phyloP scores from a whole-genome alignment of 495 filamentous ascomycete species.

The Aspergillus baeticus region DNA sequence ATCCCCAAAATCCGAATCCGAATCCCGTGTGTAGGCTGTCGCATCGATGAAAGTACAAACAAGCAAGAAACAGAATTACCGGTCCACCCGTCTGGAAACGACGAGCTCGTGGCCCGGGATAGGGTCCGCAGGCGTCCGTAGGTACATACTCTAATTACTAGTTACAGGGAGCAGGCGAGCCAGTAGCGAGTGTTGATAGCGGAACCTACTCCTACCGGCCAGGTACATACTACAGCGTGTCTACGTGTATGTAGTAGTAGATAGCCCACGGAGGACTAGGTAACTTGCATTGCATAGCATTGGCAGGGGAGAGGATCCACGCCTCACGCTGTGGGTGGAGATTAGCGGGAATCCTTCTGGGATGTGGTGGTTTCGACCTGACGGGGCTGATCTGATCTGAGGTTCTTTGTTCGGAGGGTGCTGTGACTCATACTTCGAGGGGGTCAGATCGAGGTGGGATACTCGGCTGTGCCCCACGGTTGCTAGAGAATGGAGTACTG shows the following conservation, averaged over 20 bases:
- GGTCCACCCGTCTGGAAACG: too few relatives aligned
- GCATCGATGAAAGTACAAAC: too few relatives aligned
- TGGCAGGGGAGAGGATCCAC: conserved; percentile 14
- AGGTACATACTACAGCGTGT: neutral
- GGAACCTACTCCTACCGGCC: neutral
- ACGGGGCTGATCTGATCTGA: neutral
- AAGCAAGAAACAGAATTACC: too few relatives aligned
- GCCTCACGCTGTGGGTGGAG: conserved; percentile 6
- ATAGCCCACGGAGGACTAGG: too few relatives aligned
- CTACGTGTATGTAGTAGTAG: too few relatives aligned
- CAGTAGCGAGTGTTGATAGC: too few relatives aligned
- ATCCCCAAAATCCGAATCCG: too few relatives aligned
- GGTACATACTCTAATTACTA: too few relatives aligned
- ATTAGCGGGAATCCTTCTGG: conserved; percentile 2
- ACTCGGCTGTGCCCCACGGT: conserved; percentile 2
- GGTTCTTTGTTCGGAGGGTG: neutral
- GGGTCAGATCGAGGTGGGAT: conserved; percentile 1
- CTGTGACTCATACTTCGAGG: conserved; percentile 11
- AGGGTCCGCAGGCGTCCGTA: too few relatives aligned
- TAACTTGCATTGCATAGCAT: conserved; percentile 20
- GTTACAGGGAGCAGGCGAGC: too few relatives aligned
- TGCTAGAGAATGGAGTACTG: neutral
- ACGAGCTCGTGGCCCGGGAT: too few relatives aligned
- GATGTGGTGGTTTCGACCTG: conserved; percentile 4
- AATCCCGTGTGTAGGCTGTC: too few relatives aligned